Evolutionary conservation across 2,329 filamentous ascomycete genomes (phyloP).

Genomic region (Hypocreales sp.): DNA sequence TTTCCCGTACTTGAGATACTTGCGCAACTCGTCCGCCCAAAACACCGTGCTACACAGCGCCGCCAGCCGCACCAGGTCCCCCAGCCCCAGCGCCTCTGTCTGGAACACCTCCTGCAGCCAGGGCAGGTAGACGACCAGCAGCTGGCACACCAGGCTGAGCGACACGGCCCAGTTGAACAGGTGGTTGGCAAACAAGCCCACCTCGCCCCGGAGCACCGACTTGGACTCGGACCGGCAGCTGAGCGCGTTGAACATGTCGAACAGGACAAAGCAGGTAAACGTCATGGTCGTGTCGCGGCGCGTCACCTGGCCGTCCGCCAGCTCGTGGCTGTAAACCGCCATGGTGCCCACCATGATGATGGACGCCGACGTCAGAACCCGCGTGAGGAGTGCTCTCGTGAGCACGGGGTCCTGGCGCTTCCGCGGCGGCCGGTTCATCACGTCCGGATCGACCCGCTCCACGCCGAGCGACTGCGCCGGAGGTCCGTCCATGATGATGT

Average conservation of each 20-base stretch:
- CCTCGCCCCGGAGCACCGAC: conserved; percentile 72
- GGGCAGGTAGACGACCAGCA: conserved; percentile 87
- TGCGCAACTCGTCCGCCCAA: conserved; percentile 84
- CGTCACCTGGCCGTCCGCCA: conserved; percentile 64
- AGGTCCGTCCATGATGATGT: conserved; percentile 98
- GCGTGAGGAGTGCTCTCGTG: conserved; percentile 65
- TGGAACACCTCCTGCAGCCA: conserved; percentile 91
- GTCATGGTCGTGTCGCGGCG: conserved; percentile 98
- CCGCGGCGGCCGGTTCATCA: conserved; percentile 80
- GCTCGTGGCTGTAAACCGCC: conserved; percentile 74
- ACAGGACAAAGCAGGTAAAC: conserved; percentile 96
- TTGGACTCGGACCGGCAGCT: conserved; percentile 86
- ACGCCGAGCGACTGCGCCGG: conserved; percentile 94
- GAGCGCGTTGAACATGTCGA: conserved; percentile 98
- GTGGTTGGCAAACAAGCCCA: conserved; percentile 69
- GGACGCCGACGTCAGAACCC: conserved; percentile 72
- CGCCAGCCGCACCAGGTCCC: conserved; percentile 60
- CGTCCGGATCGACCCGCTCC: conserved; percentile 82
- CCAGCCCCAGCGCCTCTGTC: conserved; percentile 66
- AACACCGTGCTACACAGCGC: conserved; percentile 78
- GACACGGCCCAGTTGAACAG: conserved; percentile 96
- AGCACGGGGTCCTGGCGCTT: conserved; percentile 79
- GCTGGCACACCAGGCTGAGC: conserved; percentile 69
- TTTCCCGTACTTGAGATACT: conserved; percentile 53
- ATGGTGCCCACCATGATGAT: conserved; percentile 92